Percentiles rank a stretch among this genome's conserved stretches.
Conservation (phyloP, 306 rosid genomes). For the Adenanthera pavonina region DNA sequence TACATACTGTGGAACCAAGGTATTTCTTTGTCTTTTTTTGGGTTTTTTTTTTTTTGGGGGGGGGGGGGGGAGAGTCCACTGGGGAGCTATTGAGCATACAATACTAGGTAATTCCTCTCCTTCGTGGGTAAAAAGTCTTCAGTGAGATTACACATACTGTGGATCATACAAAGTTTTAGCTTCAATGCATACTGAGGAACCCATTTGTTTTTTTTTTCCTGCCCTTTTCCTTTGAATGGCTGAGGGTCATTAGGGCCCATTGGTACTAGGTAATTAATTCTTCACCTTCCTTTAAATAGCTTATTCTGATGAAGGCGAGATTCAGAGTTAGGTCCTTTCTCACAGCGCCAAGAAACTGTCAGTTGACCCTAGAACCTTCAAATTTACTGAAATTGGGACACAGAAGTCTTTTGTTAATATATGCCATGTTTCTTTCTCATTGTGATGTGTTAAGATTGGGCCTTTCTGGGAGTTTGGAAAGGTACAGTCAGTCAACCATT, state of each 20-base stretch:
- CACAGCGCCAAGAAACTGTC: not conserved
- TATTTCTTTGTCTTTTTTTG: not conserved
- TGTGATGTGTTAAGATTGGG: not conserved
- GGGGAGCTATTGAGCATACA: not conserved
- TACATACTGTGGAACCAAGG: not conserved
- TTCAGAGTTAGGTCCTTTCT: not conserved
- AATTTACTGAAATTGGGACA: not conserved
- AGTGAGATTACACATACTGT: not conserved
- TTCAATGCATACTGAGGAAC: not conserved
- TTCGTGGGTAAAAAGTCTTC: not conserved
- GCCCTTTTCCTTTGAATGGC: not conserved
- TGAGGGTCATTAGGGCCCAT: not conserved
- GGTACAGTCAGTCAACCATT: not conserved
- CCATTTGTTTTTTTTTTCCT: not conserved
- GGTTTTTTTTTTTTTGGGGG: too few species aligned
- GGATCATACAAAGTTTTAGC: not conserved
- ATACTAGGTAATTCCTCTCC: not conserved
- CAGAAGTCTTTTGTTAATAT: not conserved
- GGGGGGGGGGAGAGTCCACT: not conserved
- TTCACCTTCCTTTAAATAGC: not conserved
- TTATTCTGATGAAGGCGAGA: not conserved
- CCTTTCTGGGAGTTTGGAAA: constrained; percentile 5
- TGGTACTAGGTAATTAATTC: not conserved
- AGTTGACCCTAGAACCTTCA: not conserved
- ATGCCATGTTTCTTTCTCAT: not conserved